A percentile compares a stretch with the other conserved stretches of the same genome.
phyloP scores from a whole-genome alignment of 1,139 yeast species.

The Magnusiomyces fungicola region DNA sequence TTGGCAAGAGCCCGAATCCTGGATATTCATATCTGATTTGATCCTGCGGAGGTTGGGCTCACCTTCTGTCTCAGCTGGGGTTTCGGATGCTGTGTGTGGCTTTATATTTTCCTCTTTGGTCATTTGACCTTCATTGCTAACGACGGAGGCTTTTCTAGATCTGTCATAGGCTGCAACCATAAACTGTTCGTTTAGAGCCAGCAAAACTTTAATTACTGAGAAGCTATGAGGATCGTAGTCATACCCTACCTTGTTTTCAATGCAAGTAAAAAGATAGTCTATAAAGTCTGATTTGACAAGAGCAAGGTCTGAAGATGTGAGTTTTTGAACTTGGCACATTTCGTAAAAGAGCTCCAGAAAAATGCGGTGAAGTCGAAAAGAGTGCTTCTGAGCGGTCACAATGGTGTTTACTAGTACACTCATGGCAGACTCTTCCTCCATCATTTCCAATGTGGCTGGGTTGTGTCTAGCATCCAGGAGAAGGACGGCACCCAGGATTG shows the following conservation, averaged over 20 bases:
- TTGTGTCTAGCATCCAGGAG: slow-evolving; percentile 42
- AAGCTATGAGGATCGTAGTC: slow-evolving; percentile 57
- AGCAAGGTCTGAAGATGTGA: slow-evolving; percentile 39
- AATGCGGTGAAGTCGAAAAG: slow-evolving; percentile 32
- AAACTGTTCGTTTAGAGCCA: slow-evolving; percentile 78
- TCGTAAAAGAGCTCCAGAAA: slow-evolving; percentile 48
- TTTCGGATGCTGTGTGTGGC: not conserved
- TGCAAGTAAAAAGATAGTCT: slow-evolving; percentile 44
- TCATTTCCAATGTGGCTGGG: slow-evolving; percentile 37
- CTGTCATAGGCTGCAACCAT: slow-evolving; percentile 48
- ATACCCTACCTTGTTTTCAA: slow-evolving; percentile 45
- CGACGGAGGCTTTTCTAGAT: slow-evolving; percentile 5
- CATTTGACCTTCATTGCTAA: too few relatives aligned
- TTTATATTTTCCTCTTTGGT: not conserved
- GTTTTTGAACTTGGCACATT: slow-evolving; percentile 43
- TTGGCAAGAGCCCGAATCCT: not conserved
- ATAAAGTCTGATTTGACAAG: slow-evolving; percentile 48
- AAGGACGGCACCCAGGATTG: slow-evolving; percentile 45
- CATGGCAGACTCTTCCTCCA: slow-evolving; percentile 48
- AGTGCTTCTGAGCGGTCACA: slow-evolving; percentile 25
- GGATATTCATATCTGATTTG: too few relatives aligned
- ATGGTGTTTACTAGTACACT: slow-evolving; percentile 37
- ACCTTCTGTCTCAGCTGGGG: not conserved
- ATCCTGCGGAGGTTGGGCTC: too few relatives aligned
- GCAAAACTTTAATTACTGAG: slow-evolving; percentile 63